Evolutionary conservation across 768 basidiomycete species (phyloP), one percentile per base, ranked within the genome.

Genomic region (Agaricus sinodeliciosus): DNA sequence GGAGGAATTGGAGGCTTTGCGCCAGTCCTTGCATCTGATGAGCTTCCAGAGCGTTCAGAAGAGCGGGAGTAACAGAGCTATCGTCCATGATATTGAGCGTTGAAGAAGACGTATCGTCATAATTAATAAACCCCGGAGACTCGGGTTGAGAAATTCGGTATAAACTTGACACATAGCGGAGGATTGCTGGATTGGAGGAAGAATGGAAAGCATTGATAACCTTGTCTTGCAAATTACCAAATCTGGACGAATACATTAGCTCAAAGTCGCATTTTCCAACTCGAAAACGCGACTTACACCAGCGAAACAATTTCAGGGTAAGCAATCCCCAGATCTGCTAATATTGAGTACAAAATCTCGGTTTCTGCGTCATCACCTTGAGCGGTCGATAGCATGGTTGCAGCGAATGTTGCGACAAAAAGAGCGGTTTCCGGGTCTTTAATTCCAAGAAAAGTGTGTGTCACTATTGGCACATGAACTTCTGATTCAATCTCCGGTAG

Each of bases 351-450:
- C 42, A 94, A 66, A 37, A 94, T 84, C 63, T 90, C 81, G 2
- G 84, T 85, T 68, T 96, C 94, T 1, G 76, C 72, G 58, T 90
- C 88, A 57, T 91, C 88, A 2, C 85, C 83, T 61, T 90, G 84
- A 1, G 88, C 84, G 6, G 80, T 85, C 41, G 72, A 71, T 12
- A 94, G 72, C 67, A 94, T 87, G 1, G 87, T 82, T 2, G 81
- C 81, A 36, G 84, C 72, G 61, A 94, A 87, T 1, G 90, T 86
- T 39, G 83, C 78, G 4, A 83, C 74, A 9, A 94, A 75, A 8
- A 95, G 70, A 1, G 90, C 90, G 4, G 77, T 78, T 12, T 73
- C 78, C 44, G 71, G 63, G 58, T 93, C 87, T 27, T 69, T 67
- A 39, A 88, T 72, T 3, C 83, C 85, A 16, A 93, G 69, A 53